Base-by-base conservation (phyloP, 257 asterid species). In the Nemophila menziesii region DNA sequence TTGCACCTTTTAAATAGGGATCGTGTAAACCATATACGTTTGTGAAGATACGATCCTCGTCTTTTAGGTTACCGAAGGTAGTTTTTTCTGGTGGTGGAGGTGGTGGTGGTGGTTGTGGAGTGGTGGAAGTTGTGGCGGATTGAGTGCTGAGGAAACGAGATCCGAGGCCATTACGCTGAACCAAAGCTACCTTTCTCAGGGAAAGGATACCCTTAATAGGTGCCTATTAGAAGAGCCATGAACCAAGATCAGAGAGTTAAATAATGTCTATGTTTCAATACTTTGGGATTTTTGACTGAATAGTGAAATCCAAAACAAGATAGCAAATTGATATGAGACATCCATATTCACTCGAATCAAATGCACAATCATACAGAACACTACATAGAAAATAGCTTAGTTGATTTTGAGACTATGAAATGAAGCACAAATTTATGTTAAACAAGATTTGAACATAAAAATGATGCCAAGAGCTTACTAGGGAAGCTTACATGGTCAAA, bases 51-150 rank as follows among this genome's bases (percentile, higher is more conserved):
- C 96, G 96, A 62, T 90, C 96, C 80, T 90, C 94, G 46, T 90
- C 99, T 61, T 79, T 90, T 43, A 90, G 79, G 68, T 92, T 96
- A 21, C 96, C 99, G 46, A 90, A 90, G 57, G 81, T 94, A 55
- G 94, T 79, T 66, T 71, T 85, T 67, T 90, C 96, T 0, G 99
- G 99, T 43, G 99, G 98, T 27, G 98, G 95, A 0, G 97, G 92
- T 34, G 97, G 95, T 4, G 97, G 85, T 4, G 95, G 82, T 23
- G 94, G 70, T 66, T 72, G 94, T 16, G 84, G 92, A 37, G 69
- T 76, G 43, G 69, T 21, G 45, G 96, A 62, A 54, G 87, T 64
- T 43, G 96, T 68, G 43, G 94, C 70, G 49, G 94, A 82, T 65
- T 90, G 94, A 18, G 96, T 74, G 75, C 85, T 81, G 55, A 79